These are phyloP conservation scores for Sonneratia caseolaris DNA, from an alignment of 345 rosid species.

Conservation along the genomic window DNA sequence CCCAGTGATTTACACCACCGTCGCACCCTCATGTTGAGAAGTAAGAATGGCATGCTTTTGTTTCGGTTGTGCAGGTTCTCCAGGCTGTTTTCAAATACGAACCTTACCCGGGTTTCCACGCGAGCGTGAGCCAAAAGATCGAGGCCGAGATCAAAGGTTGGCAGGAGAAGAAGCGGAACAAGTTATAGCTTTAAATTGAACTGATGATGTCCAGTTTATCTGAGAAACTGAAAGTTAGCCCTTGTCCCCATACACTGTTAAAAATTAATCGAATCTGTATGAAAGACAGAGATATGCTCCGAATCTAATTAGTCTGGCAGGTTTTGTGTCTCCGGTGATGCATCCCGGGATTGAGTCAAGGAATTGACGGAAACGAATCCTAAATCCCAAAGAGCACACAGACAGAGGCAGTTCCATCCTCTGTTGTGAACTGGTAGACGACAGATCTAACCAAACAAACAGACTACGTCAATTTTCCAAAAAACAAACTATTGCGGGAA, in stretches of 20 bases:
- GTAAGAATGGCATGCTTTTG: neutral
- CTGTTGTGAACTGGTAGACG: too few species aligned
- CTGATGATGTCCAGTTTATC: neutral
- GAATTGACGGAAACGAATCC: too few species aligned
- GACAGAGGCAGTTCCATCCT: too few species aligned
- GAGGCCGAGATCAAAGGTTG: conserved; percentile 14
- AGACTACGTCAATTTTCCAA: too few species aligned
- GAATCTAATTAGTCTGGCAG: too few species aligned
- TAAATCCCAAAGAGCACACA: too few species aligned
- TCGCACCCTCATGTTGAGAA: neutral
- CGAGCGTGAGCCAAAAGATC: neutral
- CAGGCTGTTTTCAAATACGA: conserved; percentile 53
- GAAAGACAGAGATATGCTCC: neutral
- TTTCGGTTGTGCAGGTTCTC: conserved; percentile 37
- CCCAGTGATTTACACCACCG: neutral
- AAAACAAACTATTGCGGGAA: too few species aligned
- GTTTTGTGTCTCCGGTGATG: too few species aligned
- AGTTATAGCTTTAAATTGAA: conserved; percentile 5
- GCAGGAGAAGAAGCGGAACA: conserved; percentile 11
- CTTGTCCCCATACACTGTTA: neutral
- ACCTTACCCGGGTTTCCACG: conserved; percentile 47
- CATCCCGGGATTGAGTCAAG: too few species aligned
- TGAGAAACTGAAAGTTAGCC: neutral
- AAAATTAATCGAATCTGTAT: too few species aligned
- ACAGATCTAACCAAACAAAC: too few species aligned